These are phyloP conservation scores for Aspergillus proliferans DNA, from an alignment of 2,329 filamentous ascomycete genomes.

Conservation along the genomic window DNA sequence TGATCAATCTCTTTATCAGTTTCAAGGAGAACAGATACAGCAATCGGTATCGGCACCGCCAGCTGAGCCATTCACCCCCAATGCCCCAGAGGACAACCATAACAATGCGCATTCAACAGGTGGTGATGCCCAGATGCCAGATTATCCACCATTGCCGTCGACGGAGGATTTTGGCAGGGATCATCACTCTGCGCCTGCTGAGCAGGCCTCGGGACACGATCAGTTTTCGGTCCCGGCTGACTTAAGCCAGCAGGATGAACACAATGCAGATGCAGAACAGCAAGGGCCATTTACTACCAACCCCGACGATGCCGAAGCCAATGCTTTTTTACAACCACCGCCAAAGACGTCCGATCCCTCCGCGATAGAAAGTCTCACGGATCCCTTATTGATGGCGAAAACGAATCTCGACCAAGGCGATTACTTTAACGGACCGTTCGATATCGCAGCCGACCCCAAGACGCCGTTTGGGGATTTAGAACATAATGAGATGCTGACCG, in stretches of 20 bases:
- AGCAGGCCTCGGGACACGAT: not conserved
- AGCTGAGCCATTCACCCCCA: not conserved
- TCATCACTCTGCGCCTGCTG: not conserved
- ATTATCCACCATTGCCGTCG: not conserved
- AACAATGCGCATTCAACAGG: not conserved
- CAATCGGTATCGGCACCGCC: not conserved
- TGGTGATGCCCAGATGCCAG: not conserved
- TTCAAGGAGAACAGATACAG: conserved; percentile 5
- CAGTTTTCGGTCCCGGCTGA: not conserved
- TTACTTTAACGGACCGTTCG: conserved; percentile 28
- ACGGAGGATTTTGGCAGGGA: not conserved
- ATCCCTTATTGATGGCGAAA: conserved; percentile 29
- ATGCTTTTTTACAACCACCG: not conserved
- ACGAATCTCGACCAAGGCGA: conserved; percentile 24
- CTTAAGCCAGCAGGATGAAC: not conserved
- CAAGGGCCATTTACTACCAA: not conserved
- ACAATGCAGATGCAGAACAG: not conserved
- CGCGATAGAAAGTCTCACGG: conserved; percentile 23
- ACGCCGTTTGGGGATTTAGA: conserved; percentile 32
- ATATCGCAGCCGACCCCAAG: conserved; percentile 26
- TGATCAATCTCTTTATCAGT: conserved; percentile 2
- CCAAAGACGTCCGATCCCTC: conserved; percentile 15
- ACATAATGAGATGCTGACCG: conserved; percentile 35
- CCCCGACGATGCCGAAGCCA: not conserved
- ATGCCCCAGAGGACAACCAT: not conserved